Base-by-base conservation (phyloP, 73 alveolate genomes). In the Loxodes magnus region DNA sequence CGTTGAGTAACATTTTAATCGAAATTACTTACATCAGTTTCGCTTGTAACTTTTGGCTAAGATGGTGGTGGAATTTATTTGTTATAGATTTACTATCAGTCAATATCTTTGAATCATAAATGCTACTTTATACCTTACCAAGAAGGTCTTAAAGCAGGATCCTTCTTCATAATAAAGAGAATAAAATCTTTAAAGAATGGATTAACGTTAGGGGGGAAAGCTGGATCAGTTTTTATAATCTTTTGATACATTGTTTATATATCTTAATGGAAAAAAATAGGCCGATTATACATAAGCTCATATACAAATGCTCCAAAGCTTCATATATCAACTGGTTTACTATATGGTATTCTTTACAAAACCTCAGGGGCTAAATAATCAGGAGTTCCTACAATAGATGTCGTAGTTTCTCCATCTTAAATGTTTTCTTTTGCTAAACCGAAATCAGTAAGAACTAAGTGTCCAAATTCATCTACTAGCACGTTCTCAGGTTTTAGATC, bases 311-410 rank as follows among this genome's bases (percentile, higher is more conserved):
- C 52, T 3, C 88, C 88, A 34, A 74, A 36, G 38, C 73, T 43
- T 68, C 81, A 74, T 68, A 79, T 49, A 74, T 74, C 88, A 3
- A 74, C 74, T 15, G 88, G 51, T 52, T 50, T 38, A 25, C 71
- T 66, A 33, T 64, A 51, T 24, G 63, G 66, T 46, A 62, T 48
- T 14, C 71, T 59, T 14, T 46, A 26, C 19, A 69, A 46, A 35
- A 84, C 79, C 56, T 84, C 96, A 28, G 96, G 96, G 20, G 93
- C 79, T 30, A 84, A 44, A 51, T 84, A 84, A 51, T 74, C 93
- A 5, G 96, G 96, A 4, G 96, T 79, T 9, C 96, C 96, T 34
- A 90, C 71, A 35, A 84, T 71, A n/a, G 96, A 63, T 70, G 56
- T 65, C 16, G 93, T 77, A 25, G 77, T 58, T 51, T 84, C 96